Evolutionary conservation across 331 rosid species (phyloP).

Genomic region (Cydonia oblonga): DNA sequence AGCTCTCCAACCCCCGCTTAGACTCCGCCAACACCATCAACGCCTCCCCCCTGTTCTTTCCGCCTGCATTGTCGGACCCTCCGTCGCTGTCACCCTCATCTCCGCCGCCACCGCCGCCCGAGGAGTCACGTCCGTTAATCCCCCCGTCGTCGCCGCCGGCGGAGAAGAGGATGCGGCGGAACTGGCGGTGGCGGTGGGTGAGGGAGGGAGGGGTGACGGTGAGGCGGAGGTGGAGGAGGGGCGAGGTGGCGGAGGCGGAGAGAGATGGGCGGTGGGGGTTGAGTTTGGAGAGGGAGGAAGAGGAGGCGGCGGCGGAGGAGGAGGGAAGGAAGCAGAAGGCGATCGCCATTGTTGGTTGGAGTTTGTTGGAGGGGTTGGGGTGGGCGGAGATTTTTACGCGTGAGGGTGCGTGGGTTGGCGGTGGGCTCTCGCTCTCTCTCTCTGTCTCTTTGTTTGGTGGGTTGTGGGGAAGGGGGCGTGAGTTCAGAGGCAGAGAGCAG

Average conservation of each 20-base stretch:
- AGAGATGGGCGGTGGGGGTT: constrained; percentile 5
- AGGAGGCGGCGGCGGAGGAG: neutral
- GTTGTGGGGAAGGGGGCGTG: neutral
- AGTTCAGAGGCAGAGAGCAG: neutral
- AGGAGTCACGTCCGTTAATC: constrained; percentile 4
- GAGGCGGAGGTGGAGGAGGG: constrained; percentile 24
- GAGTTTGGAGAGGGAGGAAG: constrained; percentile 22
- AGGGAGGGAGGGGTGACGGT: constrained; percentile 8
- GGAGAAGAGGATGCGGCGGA: neutral
- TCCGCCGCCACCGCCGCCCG: constrained; percentile 24
- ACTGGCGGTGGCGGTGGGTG: constrained; percentile 10
- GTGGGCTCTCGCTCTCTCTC: neutral
- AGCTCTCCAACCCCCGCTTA: constrained; percentile 50
- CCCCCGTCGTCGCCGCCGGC: constrained; percentile 22
- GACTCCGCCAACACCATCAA: constrained; percentile 52
- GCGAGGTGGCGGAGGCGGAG: constrained; percentile 1
- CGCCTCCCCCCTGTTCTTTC: constrained; percentile 38
- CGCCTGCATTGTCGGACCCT: constrained; percentile 36
- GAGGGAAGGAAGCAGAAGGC: constrained; percentile 38
- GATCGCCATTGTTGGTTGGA: constrained; percentile 45
- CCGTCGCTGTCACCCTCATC: constrained; percentile 14
- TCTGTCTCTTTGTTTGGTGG: neutral
- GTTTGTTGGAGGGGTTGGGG: neutral
- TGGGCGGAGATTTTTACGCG: neutral
- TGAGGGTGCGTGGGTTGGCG: neutral